Evolutionary conservation across 108 stramenopile genomes (phyloP).

Genomic region (Stephanodiscus triporus): DNA sequence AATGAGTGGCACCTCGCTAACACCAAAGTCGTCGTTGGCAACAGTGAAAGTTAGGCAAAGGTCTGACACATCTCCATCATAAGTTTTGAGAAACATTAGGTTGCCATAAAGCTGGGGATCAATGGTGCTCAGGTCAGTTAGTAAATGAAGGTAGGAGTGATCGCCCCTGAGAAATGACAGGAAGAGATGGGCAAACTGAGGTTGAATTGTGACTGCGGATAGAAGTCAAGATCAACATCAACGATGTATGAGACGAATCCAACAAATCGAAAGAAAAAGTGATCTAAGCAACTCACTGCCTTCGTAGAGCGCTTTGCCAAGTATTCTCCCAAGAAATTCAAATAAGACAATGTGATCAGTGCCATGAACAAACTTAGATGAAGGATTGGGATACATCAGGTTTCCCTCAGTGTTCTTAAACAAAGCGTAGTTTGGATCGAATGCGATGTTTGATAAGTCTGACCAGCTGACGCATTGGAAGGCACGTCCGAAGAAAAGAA

Average conservation of each 20-base stretch:
- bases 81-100: conserved; percentile 94
- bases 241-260: not conserved
- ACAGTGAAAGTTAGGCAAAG: conserved; percentile 94
- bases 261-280: not conserved
- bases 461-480: conserved; percentile 25
- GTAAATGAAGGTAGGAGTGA: conserved; percentile 87
- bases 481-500: not conserved
- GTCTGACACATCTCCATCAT: conserved; percentile 92
- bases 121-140: conserved; percentile 89
- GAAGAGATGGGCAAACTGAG: conserved; percentile 97
- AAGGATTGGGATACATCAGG: conserved; percentile 94
- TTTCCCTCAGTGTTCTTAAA: conserved; percentile 87
- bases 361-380: conserved; percentile 73
- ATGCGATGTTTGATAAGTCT: conserved; percentile 85
- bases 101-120: conserved; percentile 94
- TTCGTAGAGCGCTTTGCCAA: conserved; percentile 95
- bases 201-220: conserved; percentile 82
- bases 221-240: not conserved
- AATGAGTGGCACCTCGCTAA: conserved; percentile 82
- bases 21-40: conserved; percentile 89
- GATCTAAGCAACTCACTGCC: conserved; percentile 43
- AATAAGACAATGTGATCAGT: conserved; percentile 82
- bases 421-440: conserved; percentile 91
- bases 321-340: conserved; percentile 91
- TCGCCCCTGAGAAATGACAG: conserved; percentile 92